phyloP scores from a whole-genome alignment of 306 rosid genomes.

The Casuarina equisetifolia region DNA sequence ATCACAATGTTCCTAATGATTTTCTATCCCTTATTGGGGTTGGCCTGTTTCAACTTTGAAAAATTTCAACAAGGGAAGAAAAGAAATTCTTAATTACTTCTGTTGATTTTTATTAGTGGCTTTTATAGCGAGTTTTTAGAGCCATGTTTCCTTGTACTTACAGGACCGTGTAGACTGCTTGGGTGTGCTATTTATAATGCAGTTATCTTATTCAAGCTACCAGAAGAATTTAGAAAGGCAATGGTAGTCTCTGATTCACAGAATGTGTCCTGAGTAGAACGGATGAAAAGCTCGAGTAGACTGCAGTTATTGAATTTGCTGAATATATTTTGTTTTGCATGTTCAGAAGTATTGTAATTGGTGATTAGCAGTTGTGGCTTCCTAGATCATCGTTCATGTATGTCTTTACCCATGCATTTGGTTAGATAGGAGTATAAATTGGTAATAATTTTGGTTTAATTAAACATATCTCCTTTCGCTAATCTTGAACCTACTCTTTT shows the following conservation, averaged over 20 bases:
- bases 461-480: constrained; percentile 1
- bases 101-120: not conserved
- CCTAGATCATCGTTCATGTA: not conserved
- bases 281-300: not conserved
- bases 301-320: not conserved
- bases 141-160: not conserved
- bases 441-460: not conserved
- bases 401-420: not conserved
- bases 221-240: not conserved
- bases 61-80: not conserved
- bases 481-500: not conserved
- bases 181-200: not conserved
- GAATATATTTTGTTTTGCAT: not conserved
- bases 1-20: not conserved
- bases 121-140: not conserved
- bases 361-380: not conserved
- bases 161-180: not conserved
- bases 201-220: not conserved
- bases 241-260: not conserved
- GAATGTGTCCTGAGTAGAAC: not conserved
- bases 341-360: not conserved
- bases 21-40: not conserved
- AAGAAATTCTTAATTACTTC: not conserved
- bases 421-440: not conserved
- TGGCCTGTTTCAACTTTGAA: not conserved